Base-by-base conservation (phyloP, 352 stramenopile genomes). In the Globisporangium heterothallicum region DNA sequence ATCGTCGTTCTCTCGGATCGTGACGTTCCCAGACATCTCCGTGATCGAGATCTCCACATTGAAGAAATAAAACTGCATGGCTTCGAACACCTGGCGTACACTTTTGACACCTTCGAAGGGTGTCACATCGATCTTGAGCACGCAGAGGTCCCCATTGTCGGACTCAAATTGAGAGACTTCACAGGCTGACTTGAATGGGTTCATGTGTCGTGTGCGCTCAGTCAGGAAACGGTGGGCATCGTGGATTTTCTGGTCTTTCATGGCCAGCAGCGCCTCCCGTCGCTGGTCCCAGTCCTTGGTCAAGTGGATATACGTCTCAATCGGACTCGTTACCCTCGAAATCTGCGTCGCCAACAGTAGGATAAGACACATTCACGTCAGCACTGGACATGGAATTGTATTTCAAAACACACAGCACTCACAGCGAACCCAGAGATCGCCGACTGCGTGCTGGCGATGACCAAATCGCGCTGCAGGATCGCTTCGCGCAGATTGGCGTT, bases 21-120 rank as follows among this genome's bases (percentile, higher is more conserved):
- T 71, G 18, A 74, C 64, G 35, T 60, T 68, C 21, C 59, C 66
- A 25, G 72, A 35, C n/a, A 65, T 48, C 27, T 73, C 66, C 25
- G 58, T 63, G 43, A 78, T 63, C 26, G 51, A 56, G 49, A 72
- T 72, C 36, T 78, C 66, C 6, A 72, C 50, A 29, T 73, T 75
- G 21, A 52, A 49, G 19, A 65, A 63, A 29, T 68, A 61, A 27
- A 61, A 54, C 6, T 71, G 52, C 14, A 71, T 43, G 8, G 63
- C 63, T 12, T 78, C 69, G 49, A 71, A 74, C 38, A 75, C 66
- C 1, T 52, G 49, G 2, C 55, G 56, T 6, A 78, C 59, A 46
- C 55, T 71, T 0, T 24, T 13, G 1, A 49, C 45, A 6, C 61
- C 61, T 2, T 56, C 52, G 32, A 78, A 71, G 18, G 65, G 66